Percentiles rank a stretch among this genome's conserved stretches.
phyloP scores from a whole-genome alignment of 208 protist species.

The Phytomonas francai region DNA sequence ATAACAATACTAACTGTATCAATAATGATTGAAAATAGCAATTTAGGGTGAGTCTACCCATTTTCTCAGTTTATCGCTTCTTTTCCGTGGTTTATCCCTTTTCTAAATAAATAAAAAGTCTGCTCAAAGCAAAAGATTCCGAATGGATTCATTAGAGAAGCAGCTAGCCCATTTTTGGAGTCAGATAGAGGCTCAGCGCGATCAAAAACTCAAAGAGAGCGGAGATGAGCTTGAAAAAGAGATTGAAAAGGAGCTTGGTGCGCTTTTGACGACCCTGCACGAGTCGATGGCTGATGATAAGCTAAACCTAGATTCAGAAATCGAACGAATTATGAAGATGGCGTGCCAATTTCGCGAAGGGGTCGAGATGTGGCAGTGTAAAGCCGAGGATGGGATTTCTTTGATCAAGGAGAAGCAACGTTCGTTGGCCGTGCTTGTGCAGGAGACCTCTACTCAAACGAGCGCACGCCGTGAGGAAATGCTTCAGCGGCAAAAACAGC shows the following conservation, averaged over 20 bases:
- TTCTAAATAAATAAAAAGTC: not conserved
- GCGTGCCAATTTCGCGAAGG: constrained; percentile 59
- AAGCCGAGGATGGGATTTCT: constrained; percentile 58
- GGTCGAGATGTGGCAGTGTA: constrained; percentile 71
- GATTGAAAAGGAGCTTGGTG: constrained; percentile 39
- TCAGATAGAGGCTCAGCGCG: constrained; percentile 37
- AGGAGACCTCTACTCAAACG: constrained; percentile 45
- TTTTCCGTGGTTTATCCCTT: not conserved
- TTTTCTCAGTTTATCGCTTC: not conserved
- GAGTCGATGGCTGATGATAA: constrained; percentile 39
- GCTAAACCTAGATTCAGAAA: constrained; percentile 43
- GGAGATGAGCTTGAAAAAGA: constrained; percentile 20
- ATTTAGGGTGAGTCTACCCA: not conserved
- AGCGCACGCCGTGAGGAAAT: constrained; percentile 34
- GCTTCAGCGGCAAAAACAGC: constrained; percentile 35
- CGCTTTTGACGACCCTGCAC: constrained; percentile 26
- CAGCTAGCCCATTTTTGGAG: constrained; percentile 38
- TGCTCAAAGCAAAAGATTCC: not conserved
- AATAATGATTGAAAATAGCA: not conserved
- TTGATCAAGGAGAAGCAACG: constrained; percentile 76
- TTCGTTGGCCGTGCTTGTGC: constrained; percentile 41
- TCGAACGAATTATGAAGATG: constrained; percentile 55
- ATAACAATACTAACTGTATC: not conserved
- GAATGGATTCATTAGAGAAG: constrained; percentile 11
- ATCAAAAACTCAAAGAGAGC: constrained; percentile 21